phyloP scores from a whole-genome alignment of 129 eudicot genomes.

The Tanacetum coccineum region DNA sequence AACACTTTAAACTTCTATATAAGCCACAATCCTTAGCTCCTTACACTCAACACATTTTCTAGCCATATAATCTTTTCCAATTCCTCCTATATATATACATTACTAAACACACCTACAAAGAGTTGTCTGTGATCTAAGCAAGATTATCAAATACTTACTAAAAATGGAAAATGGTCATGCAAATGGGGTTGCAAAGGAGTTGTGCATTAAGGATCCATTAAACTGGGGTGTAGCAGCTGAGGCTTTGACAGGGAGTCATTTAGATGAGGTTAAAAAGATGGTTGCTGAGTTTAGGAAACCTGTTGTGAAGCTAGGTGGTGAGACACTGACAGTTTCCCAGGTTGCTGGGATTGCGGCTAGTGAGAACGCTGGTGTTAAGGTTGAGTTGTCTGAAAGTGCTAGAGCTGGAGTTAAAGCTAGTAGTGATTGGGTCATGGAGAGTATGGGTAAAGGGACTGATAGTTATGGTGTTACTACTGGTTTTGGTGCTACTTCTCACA shows the following conservation, averaged over 20 bases:
- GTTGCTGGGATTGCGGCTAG: constrained; percentile 57
- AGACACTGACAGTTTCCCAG: constrained; percentile 60
- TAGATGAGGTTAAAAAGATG: constrained; percentile 75
- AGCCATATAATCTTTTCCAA: constrained; percentile 19
- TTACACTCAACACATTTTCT: constrained; percentile 29
- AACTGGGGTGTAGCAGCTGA: constrained; percentile 81
- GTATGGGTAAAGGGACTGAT: constrained; percentile 69
- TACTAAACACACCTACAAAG: not conserved
- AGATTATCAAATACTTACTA: not conserved
- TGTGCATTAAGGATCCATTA: constrained; percentile 64
- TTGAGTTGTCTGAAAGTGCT: constrained; percentile 70
- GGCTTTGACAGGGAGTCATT: constrained; percentile 65
- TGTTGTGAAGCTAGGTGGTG: constrained; percentile 56
- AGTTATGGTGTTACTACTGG: constrained; percentile 83
- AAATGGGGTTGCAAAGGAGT: constrained; percentile 21
- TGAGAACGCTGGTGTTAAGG: constrained; percentile 34
- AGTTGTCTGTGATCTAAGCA: not conserved
- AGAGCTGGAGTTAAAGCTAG: constrained; percentile 70
- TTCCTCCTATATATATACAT: not conserved
- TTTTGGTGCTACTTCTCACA: constrained; percentile 71
- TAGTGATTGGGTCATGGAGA: constrained; percentile 84
- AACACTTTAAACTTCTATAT: constrained; percentile 30
- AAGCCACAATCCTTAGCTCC: constrained; percentile 45
- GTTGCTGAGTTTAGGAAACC: constrained; percentile 69
- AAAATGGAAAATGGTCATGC: constrained; percentile 32